Evolutionary conservation across 257 asterid species (phyloP), one percentile per base, ranked within the genome.

Genomic region (Craterostigma plantagineum): DNA sequence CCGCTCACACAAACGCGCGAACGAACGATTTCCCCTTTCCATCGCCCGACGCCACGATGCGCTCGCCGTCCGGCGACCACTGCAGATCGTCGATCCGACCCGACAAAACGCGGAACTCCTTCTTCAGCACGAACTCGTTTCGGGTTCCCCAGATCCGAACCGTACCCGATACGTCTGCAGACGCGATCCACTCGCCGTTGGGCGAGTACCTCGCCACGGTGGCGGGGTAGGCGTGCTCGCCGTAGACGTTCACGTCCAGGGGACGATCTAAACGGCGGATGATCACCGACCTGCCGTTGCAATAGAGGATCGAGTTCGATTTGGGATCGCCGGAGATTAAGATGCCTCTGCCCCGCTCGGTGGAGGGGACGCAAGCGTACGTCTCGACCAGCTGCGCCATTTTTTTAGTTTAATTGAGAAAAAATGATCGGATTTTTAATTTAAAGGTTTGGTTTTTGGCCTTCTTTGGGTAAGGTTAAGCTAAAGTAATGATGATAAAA

Each of bases 21-120:
- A 82, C 91, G 2, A 87, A 51, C 14, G 98, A 74, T 51, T 63
- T 87, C 1, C 95, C 98, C 60, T 87, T 87, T 36, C 98, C 93
- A 14, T 87, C 98, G 3, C 98, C 95, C 34, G 73, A 79, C 1
- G 92, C 98, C 11, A 87, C 95, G 56, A 87, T 87, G 50, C 98
- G 72, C 58, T 67, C 45, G 7, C 86, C 62, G 57, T 87, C 98
- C 13, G 91, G 68, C 0, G 95, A 82, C 98, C 98, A 87, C 61
- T 82, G 95, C 49, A 87, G 85, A 53, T 87, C 98, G 48, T 87
- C 98, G 74, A 87, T 76, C 92, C 98, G 74, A 33, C 95, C 93
- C 18, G 98, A 72, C 2, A 90, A 72, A 5, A 90, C 95, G 23
- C 92, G 74, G 61, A 70, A 90, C 73, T 83, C 95, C 50, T 82